A percentile compares a stretch with the other conserved stretches of the same genome.
Conservation (phyloP, 2,329 filamentous ascomycete genomes). For the Monosporascus sp. region DNA sequence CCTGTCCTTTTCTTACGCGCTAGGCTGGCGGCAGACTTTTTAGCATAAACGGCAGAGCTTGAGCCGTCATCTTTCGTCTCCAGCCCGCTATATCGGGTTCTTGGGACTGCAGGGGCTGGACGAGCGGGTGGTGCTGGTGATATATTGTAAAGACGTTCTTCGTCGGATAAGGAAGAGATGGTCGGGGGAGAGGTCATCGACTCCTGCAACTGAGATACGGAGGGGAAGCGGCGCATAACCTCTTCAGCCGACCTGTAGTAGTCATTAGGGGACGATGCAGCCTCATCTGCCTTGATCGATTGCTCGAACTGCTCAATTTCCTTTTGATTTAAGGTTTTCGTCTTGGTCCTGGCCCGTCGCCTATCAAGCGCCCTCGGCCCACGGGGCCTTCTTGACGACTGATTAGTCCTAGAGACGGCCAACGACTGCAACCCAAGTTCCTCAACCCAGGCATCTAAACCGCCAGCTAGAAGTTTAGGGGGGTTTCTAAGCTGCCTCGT, state of each 20-base stretch:
- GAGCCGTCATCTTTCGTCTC: slow-evolving; percentile 24
- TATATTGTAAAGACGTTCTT: slow-evolving; percentile 38
- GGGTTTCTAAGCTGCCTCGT: slow-evolving; percentile 65
- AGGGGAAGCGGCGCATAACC: slow-evolving; percentile 76
- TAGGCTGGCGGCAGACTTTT: slow-evolving; percentile 31
- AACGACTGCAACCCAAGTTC: slow-evolving; percentile 67
- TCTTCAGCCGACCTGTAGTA: slow-evolving; percentile 74
- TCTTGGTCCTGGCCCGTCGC: slow-evolving; percentile 40
- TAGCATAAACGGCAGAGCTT: slow-evolving; percentile 34
- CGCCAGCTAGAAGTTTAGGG: slow-evolving; percentile 75
- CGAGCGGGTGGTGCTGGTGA: slow-evolving; percentile 53
- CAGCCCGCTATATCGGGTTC: slow-evolving; percentile 76
- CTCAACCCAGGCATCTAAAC: slow-evolving; percentile 80
- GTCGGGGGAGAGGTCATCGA: slow-evolving; percentile 47
- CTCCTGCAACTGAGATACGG: slow-evolving; percentile 56
- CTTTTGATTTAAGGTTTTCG: slow-evolving; percentile 68
- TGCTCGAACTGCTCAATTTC: slow-evolving; percentile 80
- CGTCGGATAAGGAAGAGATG: slow-evolving; percentile 9
- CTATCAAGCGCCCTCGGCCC: slow-evolving; percentile 19
- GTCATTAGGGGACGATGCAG: slow-evolving; percentile 33
- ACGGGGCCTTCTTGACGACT: slow-evolving; percentile 6
- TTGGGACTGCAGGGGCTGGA: slow-evolving; percentile 61
- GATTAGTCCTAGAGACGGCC: slow-evolving; percentile 31
- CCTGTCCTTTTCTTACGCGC: slow-evolving; percentile 53
- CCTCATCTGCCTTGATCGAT: slow-evolving; percentile 60